Base-by-base conservation (phyloP, 1,284 basidiomycete genomes). In the Porodaedalea pini region DNA sequence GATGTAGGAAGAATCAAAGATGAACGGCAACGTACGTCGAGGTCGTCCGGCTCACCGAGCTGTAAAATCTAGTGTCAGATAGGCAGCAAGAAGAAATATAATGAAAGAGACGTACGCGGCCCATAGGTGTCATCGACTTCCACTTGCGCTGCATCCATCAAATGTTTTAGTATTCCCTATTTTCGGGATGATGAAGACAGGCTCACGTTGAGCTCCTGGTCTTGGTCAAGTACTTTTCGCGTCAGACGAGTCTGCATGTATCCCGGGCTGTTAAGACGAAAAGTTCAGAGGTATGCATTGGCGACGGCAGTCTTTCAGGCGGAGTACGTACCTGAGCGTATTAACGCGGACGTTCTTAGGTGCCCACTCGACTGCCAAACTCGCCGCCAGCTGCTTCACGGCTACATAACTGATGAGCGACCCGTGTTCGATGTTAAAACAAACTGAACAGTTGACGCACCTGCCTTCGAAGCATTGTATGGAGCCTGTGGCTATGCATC, bases 391-490 rank as follows among this genome's bases (percentile, higher is more conserved):
- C 66, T 95, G 92, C 67, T 86, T 88, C 34, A 95, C 92, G 53
- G 92, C 91, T 82, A 62, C 56, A 31, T 39, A 36, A 57, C 3
- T 11, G 29, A 31, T 34, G 10, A 25, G 41, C 37, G 23, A 50
- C n/a, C n/a, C n/a, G n/a, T n/a, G n/a, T n/a, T 27, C 17, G 10
- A 25, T 25, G 49, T 52, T 40, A 48, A 43, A 41, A 61, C 45
- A 63, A 62, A 7, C 13, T 41, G 3, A 25, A 2, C 3, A 15
- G 21, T 4, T 8, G 23, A 64, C 77, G 64, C 64, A 86, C 86
- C 88, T 49, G 88, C 88, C 76, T 91, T 94, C 44, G 93, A 94
- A 17, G 92, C 89, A 71, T 98, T 98, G 74, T 98, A 98, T 0
- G 95, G 94, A 1, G 92, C 90, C 79, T 98, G 95, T 36, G 83